phyloP scores from a whole-genome alignment of 108 stramenopile species.

The Chaetoceros muelleri region DNA sequence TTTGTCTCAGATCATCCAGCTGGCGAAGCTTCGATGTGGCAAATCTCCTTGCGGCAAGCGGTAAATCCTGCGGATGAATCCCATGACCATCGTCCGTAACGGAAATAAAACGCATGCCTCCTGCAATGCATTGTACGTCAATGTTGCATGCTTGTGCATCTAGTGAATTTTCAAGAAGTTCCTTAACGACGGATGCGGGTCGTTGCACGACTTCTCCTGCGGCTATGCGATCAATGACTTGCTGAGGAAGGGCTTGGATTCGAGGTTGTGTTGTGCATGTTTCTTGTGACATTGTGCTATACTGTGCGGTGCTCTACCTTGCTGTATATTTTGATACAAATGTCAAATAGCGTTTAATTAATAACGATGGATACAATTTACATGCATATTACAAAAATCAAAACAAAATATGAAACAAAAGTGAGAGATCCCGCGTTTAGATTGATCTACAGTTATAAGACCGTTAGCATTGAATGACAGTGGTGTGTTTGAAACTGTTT shows the following conservation, averaged over 20 bases:
- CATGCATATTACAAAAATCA: no score
- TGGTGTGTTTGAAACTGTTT: no score
- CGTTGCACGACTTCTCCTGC: constrained; percentile 99
- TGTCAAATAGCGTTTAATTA: no score
- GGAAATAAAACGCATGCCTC: constrained; percentile 19
- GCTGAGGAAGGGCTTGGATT: constrained; percentile 63
- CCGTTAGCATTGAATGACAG: no score
- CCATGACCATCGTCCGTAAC: constrained; percentile 72
- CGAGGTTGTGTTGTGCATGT: background rate
- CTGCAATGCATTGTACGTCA: constrained; percentile 14
- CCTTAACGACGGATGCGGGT: constrained; percentile 91
- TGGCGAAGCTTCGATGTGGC: constrained; percentile 86
- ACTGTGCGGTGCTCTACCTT: no score
- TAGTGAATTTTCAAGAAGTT: constrained; percentile 93
- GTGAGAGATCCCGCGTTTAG: no score
- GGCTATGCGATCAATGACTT: constrained; percentile 92
- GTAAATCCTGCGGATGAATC: constrained; percentile 55
- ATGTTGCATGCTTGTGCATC: constrained; percentile 76
- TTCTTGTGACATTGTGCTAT: no score
- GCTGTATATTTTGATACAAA: no score
- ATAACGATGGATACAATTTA: no score
- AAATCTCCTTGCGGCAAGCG: constrained; percentile 87
- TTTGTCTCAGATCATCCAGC: constrained; percentile 71
- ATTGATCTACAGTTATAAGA: no score
- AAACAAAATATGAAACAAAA: no score